phyloP scores from a whole-genome alignment of 2,329 filamentous ascomycete genomes.

The Dothistroma pini region DNA sequence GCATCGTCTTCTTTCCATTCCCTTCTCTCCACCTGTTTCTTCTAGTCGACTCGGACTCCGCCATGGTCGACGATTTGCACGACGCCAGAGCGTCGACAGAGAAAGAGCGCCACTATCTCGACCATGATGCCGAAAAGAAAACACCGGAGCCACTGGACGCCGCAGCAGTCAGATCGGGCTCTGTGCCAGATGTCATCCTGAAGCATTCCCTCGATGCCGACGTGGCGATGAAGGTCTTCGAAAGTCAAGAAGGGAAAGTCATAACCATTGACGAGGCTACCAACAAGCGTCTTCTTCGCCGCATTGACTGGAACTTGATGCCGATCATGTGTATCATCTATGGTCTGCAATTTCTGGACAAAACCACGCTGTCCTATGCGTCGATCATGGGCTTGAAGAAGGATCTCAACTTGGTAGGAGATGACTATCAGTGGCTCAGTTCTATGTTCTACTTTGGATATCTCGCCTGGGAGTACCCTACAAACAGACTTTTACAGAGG shows the following conservation, averaged over 20 bases:
- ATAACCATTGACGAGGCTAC: conserved; percentile 55
- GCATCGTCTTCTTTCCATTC: background rate
- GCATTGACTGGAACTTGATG: conserved; percentile 61
- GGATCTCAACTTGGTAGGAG: conserved; percentile 46
- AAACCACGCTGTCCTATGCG: conserved; percentile 53
- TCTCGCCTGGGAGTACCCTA: conserved; percentile 61
- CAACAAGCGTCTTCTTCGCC: conserved; percentile 56
- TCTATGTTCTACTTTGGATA: conserved; percentile 55
- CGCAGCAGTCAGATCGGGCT: conserved; percentile 29
- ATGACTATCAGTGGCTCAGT: conserved; percentile 48
- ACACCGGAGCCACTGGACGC: conserved; percentile 25
- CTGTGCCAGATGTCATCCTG: conserved; percentile 38
- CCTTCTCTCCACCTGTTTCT: background rate
- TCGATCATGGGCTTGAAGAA: conserved; percentile 49
- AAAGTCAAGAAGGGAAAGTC: conserved; percentile 46
- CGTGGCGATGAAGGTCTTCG: conserved; percentile 58
- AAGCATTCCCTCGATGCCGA: conserved; percentile 58
- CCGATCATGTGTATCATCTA: conserved; percentile 57
- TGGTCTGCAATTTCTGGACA: conserved; percentile 60
- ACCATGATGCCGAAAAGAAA: conserved; percentile 28
- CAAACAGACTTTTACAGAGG: conserved; percentile 60
- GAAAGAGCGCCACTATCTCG: conserved; percentile 6
- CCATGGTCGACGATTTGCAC: background rate
- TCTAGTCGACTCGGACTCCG: background rate
- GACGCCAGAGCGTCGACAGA: background rate